These are phyloP conservation scores for Postia placenta DNA, from an alignment of 768 basidiomycete species.

Conservation along the genomic window DNA sequence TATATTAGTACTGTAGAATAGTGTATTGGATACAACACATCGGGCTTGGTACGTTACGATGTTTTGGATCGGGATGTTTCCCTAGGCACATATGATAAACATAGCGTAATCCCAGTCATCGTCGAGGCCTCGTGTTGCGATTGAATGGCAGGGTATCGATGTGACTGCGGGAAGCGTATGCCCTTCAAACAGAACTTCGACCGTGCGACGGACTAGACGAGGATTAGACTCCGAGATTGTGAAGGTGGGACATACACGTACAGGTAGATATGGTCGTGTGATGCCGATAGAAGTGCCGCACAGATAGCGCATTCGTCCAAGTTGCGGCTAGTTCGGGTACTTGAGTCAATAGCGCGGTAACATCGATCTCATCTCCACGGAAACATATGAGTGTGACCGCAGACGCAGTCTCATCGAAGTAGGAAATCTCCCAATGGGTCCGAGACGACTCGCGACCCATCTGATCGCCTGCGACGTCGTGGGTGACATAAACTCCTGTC, in stretches of 20 bases:
- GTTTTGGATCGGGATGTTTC: neutral
- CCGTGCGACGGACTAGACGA: constrained; percentile 18
- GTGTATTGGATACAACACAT: neutral
- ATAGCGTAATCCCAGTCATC: constrained; percentile 51
- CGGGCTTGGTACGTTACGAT: neutral
- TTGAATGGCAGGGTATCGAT: constrained; percentile 44
- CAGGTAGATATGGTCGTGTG: constrained; percentile 21
- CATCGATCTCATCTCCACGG: constrained; percentile 6
- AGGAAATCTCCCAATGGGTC: constrained; percentile 45
- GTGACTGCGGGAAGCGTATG: constrained; percentile 32
- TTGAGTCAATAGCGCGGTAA: constrained; percentile 5
- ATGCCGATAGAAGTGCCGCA: constrained; percentile 43
- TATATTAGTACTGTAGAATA: neutral
- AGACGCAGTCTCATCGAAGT: constrained; percentile 33
- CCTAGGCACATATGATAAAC: constrained; percentile 32
- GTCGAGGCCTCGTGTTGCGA: constrained; percentile 36
- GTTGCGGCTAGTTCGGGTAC: constrained; percentile 12
- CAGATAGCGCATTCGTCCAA: constrained; percentile 27
- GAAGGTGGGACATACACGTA: constrained; percentile 18
- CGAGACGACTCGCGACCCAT: constrained; percentile 12
- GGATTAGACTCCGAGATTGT: neutral
- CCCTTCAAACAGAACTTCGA: constrained; percentile 23
- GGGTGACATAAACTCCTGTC: no score
- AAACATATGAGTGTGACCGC: constrained; percentile 35
- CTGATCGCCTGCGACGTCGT: neutral